Percentiles rank a stretch among this genome's conserved stretches.
These are phyloP conservation scores for Basidiobolus meristosporus DNA, from an alignment of 371 early-diverging fungal species.

Conservation along the genomic window DNA sequence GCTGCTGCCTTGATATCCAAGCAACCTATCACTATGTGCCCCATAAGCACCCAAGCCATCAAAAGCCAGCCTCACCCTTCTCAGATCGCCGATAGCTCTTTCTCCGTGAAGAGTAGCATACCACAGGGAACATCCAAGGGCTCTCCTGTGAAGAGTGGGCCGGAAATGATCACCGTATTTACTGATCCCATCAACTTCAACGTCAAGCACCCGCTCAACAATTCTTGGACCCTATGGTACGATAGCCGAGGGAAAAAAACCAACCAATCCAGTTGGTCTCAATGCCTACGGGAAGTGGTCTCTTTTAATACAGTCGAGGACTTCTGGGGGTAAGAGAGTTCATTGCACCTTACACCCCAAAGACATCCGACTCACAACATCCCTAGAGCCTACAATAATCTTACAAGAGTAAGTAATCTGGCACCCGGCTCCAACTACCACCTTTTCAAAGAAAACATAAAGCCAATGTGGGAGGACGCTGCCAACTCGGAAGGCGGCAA, in stretches of 20 bases:
- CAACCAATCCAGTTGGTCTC: slow-evolving; percentile 62
- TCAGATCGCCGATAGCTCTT: too few species aligned
- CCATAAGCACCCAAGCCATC: too few species aligned
- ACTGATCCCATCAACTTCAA: slow-evolving; percentile 43
- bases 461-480: slow-evolving; percentile 99
- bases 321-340: slow-evolving; percentile 68
- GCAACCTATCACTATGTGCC: too few species aligned
- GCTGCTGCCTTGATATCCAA: too few species aligned
- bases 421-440: slow-evolving; percentile 79
- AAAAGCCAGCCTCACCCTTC: too few species aligned
- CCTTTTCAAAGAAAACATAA: slow-evolving; percentile 89
- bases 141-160: too few species aligned
- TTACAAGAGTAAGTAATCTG: slow-evolving; percentile 61
- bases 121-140: too few species aligned
- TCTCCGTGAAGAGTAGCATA: too few species aligned
- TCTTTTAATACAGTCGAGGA: slow-evolving; percentile 84
- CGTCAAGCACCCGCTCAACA: slow-evolving; percentile 75
- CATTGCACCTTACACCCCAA: too few species aligned
- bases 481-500: slow-evolving; percentile 92
- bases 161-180: too few species aligned
- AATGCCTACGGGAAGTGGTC: slow-evolving; percentile 68
- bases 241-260: slow-evolving; percentile 69
- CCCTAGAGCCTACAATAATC: slow-evolving; percentile 71
- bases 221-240: slow-evolving; percentile 87
- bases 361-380: too few species aligned